phyloP scores from a whole-genome alignment of 495 filamentous ascomycete genomes.

The Aspergillus bridgeri region DNA sequence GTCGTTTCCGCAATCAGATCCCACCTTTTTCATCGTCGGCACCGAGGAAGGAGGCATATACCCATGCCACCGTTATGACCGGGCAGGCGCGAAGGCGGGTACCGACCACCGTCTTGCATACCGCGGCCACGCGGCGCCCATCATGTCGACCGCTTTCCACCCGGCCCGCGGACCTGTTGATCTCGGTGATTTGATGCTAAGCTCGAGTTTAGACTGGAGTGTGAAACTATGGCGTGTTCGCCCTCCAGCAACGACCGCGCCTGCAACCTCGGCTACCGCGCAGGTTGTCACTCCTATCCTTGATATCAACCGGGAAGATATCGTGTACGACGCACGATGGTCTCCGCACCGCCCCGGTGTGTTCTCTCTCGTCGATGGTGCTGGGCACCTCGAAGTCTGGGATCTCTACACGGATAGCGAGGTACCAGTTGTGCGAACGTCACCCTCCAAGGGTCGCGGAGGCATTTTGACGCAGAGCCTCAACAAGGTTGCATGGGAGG shows the following conservation, averaged over 20 bases:
- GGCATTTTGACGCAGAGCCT: slow-evolving; percentile 67
- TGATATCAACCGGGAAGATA: slow-evolving; percentile 87
- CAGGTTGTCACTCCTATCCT: slow-evolving; percentile 66
- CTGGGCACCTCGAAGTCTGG: slow-evolving; percentile 92
- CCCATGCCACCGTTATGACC: slow-evolving; percentile 94
- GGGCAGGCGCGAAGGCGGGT: slow-evolving; percentile 92
- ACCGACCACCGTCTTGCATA: slow-evolving; percentile 84
- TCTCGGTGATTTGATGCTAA: slow-evolving; percentile 90
- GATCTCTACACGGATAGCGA: slow-evolving; percentile 90
- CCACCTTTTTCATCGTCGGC: slow-evolving; percentile 94
- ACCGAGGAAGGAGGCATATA: slow-evolving; percentile 95
- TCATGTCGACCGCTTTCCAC: slow-evolving; percentile 96
- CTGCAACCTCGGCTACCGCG: slow-evolving; percentile 40
- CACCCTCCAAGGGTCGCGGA: slow-evolving; percentile 58
- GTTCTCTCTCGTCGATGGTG: slow-evolving; percentile 90
- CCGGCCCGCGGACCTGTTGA: slow-evolving; percentile 87
- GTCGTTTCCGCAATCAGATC: slow-evolving; percentile 92
- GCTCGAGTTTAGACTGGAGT: slow-evolving; percentile 86
- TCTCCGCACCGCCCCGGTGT: slow-evolving; percentile 87
- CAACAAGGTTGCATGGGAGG: slow-evolving; percentile 93
- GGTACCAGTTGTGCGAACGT: slow-evolving; percentile 75
- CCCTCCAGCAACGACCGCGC: slow-evolving; percentile 54
- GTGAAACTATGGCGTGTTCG: slow-evolving; percentile 95
- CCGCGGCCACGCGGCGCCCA: slow-evolving; percentile 82
- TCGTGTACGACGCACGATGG: slow-evolving; percentile 95